Evolutionary conservation across 345 rosid species (phyloP), one percentile per base, ranked within the genome.

Genomic region (Cardamine occulta): DNA sequence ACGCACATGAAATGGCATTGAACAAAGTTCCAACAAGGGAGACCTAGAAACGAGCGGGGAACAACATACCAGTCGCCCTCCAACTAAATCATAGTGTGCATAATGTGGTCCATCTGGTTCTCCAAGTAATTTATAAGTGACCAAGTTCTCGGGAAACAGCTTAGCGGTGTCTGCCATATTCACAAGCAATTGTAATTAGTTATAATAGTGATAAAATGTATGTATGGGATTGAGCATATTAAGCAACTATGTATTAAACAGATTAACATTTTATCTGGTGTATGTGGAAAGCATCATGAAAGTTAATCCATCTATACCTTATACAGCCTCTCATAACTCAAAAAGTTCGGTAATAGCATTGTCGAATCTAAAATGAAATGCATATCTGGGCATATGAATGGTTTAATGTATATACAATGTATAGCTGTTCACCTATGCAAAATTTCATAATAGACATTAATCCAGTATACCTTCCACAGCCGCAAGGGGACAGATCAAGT

Each of bases 401-500:
- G 42, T 29, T 69, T 62, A 21, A 23, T 24, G 70, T 34, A 55
- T 45, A 45, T 32, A 26, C 28, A 14, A 31, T 19, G n/a, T 28
- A n/a, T 49, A 47, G 40, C 61, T 51, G 39, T 68, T 68, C 68
- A 37, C 40, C 57, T 40, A 75, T 15, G 74, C 69, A 29, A 12
- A 51, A 19, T 19, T 66, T 61, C 23, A 52, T 31, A 31, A 42
- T 28, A 62, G 17, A 35, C 28, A 57, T 64, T 29, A 28, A 6
- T 35, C 6, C 17, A 71, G 35, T 29, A 45, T 86, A 90, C 99
- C 97, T 73, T 88, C 89, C 34, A 92, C 99, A 77, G 99, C 97
- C 63, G 82, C 88, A 39, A 96, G 93, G 24, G 99, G 99, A 64
- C 99, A 95, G 74, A 95, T 91, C 72, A 87, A 83, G 87, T 95